Evolutionary conservation across 768 basidiomycete genomes (phyloP).

Genomic region (Leccinum uliginosum): DNA sequence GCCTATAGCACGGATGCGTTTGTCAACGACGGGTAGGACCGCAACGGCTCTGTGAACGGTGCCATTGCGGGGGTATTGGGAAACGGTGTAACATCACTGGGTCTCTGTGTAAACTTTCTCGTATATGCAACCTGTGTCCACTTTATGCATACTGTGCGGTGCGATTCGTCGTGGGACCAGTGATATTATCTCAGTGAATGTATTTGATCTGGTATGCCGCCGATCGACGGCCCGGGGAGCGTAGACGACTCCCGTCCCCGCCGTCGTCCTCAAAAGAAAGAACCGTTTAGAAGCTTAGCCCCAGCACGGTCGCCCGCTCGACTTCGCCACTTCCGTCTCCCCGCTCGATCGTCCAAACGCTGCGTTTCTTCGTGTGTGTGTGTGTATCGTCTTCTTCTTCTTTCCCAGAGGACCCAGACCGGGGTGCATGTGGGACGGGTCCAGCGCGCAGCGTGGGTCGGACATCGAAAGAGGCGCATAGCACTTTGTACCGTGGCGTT

Average conservation of each 20-base stretch:
- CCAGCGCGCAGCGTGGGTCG: constrained; percentile 39
- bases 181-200: too few relatives aligned
- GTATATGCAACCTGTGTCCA: background rate
- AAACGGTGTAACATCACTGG: background rate
- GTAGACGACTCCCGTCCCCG: background rate
- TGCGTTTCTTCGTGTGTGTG: background rate
- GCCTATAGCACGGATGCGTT: constrained; percentile 67
- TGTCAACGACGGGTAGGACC: constrained; percentile 13
- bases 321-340: too few relatives aligned
- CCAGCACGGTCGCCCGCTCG: constrained; percentile 15
- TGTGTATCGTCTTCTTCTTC: background rate
- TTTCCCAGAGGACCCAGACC: background rate
- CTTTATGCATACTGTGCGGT: too few relatives aligned
- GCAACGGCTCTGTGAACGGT: too few relatives aligned
- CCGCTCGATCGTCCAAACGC: constrained; percentile 6
- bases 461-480: constrained; percentile 80
- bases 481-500: constrained; percentile 80
- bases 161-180: too few relatives aligned
- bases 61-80: constrained; percentile 5
- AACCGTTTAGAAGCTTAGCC: constrained; percentile 14
- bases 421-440: background rate
- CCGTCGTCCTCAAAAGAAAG: background rate
- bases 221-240: too few relatives aligned
- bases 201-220: too few relatives aligned
- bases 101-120: too few relatives aligned